Percentiles rank a stretch among this genome's conserved stretches.
These are phyloP conservation scores for Vicia villosa DNA, from an alignment of 306 rosid species.

Conservation along the genomic window DNA sequence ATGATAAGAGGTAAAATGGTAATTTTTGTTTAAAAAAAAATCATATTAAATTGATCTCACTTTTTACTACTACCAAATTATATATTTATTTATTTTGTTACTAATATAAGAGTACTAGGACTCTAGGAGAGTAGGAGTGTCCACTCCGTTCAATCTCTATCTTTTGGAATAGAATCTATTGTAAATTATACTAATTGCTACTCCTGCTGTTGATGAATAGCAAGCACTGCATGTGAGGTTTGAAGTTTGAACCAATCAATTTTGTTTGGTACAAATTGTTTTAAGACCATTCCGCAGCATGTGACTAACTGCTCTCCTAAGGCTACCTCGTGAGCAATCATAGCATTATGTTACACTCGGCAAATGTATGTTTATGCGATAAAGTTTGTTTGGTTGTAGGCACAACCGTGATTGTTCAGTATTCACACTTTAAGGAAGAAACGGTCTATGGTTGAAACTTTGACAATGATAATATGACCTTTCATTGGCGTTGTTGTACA, in stretches of 20 bases:
- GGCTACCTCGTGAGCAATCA: constrained; percentile 4
- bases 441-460: constrained; percentile 2
- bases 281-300: constrained; percentile 24
- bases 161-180: background rate
- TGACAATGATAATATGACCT: background rate
- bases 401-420: background rate
- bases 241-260: constrained; percentile 23
- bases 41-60: too few species aligned
- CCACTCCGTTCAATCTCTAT: background rate
- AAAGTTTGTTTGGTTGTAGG: background rate
- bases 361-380: background rate
- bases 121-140: background rate
- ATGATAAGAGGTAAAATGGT: too few species aligned
- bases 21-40: too few species aligned
- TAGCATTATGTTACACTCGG: background rate
- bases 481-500: background rate
- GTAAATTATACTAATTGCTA: background rate
- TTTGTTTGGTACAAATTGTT: background rate
- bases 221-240: constrained; percentile 28
- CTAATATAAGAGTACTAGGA: background rate
- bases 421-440: constrained; percentile 18
- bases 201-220: background rate
- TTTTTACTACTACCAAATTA: background rate
- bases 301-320: constrained; percentile 4
- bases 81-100: too few species aligned